These are phyloP conservation scores for Ilyonectria sp. DNA, from an alignment of 2,329 filamentous ascomycete species.

Conservation along the genomic window DNA sequence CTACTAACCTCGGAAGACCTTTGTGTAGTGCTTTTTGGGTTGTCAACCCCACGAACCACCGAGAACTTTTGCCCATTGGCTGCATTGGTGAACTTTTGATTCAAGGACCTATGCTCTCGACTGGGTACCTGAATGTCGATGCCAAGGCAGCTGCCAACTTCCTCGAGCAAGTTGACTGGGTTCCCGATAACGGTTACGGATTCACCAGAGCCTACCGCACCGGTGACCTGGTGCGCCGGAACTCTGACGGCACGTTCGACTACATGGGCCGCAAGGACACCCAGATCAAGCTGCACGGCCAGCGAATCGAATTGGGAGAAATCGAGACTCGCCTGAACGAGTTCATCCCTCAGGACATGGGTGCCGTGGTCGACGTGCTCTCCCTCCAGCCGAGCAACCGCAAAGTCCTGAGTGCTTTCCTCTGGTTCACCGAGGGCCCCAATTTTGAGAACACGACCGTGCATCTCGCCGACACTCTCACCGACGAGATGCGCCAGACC, in stretches of 20 bases:
- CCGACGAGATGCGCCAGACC: slow-evolving; percentile 13
- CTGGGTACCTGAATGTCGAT: slow-evolving; percentile 38
- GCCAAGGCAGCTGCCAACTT: slow-evolving; percentile 34
- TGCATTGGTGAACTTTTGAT: slow-evolving; percentile 46
- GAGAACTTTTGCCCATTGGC: slow-evolving; percentile 43
- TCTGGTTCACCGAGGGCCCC: slow-evolving; percentile 18
- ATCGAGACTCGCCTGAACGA: slow-evolving; percentile 54
- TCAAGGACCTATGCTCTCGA: slow-evolving; percentile 44
- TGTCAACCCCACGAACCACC: slow-evolving; percentile 7
- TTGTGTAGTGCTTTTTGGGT: slow-evolving; percentile 22
- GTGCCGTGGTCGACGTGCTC: slow-evolving; percentile 36
- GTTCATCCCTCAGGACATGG: slow-evolving; percentile 35
- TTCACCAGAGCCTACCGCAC: slow-evolving; percentile 59
- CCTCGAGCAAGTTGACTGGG: slow-evolving; percentile 17
- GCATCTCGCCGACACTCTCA: background rate
- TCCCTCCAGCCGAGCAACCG: slow-evolving; percentile 10
- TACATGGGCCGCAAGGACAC: slow-evolving; percentile 69
- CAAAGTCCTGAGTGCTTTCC: slow-evolving; percentile 24
- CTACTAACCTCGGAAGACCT: slow-evolving; percentile 19
- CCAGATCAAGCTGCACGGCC: slow-evolving; percentile 73
- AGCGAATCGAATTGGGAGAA: slow-evolving; percentile 65
- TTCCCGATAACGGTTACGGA: slow-evolving; percentile 33
- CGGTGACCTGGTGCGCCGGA: slow-evolving; percentile 63
- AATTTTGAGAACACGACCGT: slow-evolving; percentile 13
- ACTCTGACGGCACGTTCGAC: slow-evolving; percentile 57